Evolutionary conservation across 352 stramenopile genomes (phyloP).

Genomic region (Phytophthora hibernalis): DNA sequence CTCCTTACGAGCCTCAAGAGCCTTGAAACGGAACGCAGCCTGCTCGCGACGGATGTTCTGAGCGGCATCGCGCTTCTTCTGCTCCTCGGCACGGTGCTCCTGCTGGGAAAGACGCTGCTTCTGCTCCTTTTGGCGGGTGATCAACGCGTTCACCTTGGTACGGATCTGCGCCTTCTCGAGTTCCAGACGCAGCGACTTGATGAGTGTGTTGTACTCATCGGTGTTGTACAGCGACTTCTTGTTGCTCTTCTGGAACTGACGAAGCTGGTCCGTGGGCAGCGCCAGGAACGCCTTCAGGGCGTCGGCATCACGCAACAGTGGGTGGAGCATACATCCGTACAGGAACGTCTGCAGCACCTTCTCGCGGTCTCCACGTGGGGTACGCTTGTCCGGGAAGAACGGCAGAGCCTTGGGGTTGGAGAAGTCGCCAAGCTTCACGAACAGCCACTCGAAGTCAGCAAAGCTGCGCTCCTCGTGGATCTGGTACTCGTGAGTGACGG

Average conservation of each 20-base stretch:
- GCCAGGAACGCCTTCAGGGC: slow-evolving; percentile 88
- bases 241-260: slow-evolving; percentile 70
- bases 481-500: slow-evolving; percentile 83
- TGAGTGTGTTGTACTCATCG: slow-evolving; percentile 81
- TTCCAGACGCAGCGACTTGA: slow-evolving; percentile 82
- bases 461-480: slow-evolving; percentile 75
- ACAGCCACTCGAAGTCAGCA: slow-evolving; percentile 87
- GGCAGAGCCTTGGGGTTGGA: slow-evolving; percentile 86
- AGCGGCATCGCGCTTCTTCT: slow-evolving; percentile 73
- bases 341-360: slow-evolving; percentile 84
- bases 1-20: slow-evolving; percentile 82
- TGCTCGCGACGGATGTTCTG: slow-evolving; percentile 83
- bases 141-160: slow-evolving; percentile 75
- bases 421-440: slow-evolving; percentile 73
- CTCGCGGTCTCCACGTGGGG: slow-evolving; percentile 52
- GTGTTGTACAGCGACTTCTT: slow-evolving; percentile 84
- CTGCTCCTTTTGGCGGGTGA: slow-evolving; percentile 74
- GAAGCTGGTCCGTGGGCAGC: slow-evolving; percentile 71
- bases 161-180: slow-evolving; percentile 89
- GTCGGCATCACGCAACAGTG: slow-evolving; percentile 78
- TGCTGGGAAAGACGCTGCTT: slow-evolving; percentile 72
- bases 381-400: slow-evolving; percentile 80
- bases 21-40: slow-evolving; percentile 76
- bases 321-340: slow-evolving; percentile 83
- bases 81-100: slow-evolving; percentile 60